Evolutionary conservation across 768 basidiomycete species (phyloP), one percentile per base, ranked within the genome.

Genomic region (Lentinula sp.): DNA sequence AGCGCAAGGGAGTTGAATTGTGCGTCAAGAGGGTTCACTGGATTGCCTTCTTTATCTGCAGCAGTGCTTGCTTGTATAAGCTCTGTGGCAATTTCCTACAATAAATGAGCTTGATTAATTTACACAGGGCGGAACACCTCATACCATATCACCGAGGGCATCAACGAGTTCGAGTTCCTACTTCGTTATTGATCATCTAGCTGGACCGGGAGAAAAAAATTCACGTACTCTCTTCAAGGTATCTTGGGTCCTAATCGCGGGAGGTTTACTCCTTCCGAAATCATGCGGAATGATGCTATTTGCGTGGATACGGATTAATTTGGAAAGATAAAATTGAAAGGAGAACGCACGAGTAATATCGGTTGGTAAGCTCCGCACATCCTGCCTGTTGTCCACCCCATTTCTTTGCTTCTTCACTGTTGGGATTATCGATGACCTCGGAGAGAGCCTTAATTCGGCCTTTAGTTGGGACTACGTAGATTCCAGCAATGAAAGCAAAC

Each of bases 121-220:
- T 28, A 10, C 39, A 40, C 32, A 21, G 10, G 7, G 43, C 23
- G 40, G 9, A 10, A 28, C 15, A 28, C 15, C 57, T 63, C 31
- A 8, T 63, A 80, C 82, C 85, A 87, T 86, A 66, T 87, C 84
- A 2, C 84, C 83, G 23, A 87, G 77, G 18, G 84, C 82, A 63
- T 85, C 85, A 15, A 86, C 83, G 21, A 85, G 78, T n/a, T 84
- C 82, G 45, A 85, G 76, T 73, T 85, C 84, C 79, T 81, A 65
- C 11, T 37, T 18, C 21, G 16, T 37, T 37, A 23, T 56, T 40
- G 11, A 32, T 59, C 23, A 7, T 31, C 18, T 16, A 48, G n/a
- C 8, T 35, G 21, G 16, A 37, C 40, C 21, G 7, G 15, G 34
- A 52, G 37, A 48, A 1, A 49, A 23, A 23, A 2, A 1, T 23